Base-by-base conservation (phyloP, 2,329 filamentous ascomycete species). In the Fusarium pseudoanthophilum region DNA sequence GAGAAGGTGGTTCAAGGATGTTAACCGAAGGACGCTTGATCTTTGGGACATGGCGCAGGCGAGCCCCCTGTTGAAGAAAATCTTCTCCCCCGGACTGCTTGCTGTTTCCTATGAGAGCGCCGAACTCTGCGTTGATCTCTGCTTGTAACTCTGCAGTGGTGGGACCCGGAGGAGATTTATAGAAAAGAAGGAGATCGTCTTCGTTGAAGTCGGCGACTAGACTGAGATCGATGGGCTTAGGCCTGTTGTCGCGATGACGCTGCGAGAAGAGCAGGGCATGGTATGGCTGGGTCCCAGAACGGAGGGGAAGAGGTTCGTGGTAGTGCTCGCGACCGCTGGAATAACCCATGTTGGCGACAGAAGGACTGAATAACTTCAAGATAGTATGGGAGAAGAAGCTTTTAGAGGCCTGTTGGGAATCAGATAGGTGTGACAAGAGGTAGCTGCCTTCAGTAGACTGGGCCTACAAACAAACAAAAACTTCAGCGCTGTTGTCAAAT, bases 221-320 rank as follows among this genome's bases (percentile, higher is more conserved):
- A 4, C 40, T 16, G n/a, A 71, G 57, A 11, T 69, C 26, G 8
- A 73, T 24, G 4, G 36, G 15, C 18, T 40, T 3, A 9, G 71
- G 71, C 6, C 52, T 45, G 20, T 42, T 53, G 6, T 34, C 14
- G 6, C 71, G 67, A 30, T 21, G 48, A 5, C 51, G 40, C 15
- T 74, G 46, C 3, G 59, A 61, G 39, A 73, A 73, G 30, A 36
- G 37, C 0, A 46, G 36, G 4, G 63, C 39, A 13, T 6, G 43
- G 14, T n/a, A 37, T 20, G 9, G n/a, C 3, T 20, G n/a, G 21
- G 24, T 14, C 8, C 49, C 30, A n/a, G 24, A 34, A 2, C 71
- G 55, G 7, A 73, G 51, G 9, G 71, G 71, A 0, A 73, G 71
- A 64, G 71, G 58, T 9, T 51, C 32, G 8, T 59, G 46, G 14